phyloP scores from a whole-genome alignment of 2,329 filamentous ascomycete genomes.

The Aspergillus neotritici region DNA sequence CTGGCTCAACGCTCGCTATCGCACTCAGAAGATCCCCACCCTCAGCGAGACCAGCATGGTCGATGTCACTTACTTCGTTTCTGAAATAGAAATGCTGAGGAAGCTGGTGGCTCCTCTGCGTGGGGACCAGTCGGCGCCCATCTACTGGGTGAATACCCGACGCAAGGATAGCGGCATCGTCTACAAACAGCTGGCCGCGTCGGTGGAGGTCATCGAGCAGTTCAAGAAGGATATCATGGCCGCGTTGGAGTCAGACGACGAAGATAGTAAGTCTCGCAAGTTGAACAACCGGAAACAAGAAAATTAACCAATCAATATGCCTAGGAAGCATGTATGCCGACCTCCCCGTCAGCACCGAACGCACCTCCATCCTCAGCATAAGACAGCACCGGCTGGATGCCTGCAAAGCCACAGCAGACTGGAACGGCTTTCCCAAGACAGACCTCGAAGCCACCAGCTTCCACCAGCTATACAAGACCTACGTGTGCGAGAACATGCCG shows the following conservation, averaged over 20 bases:
- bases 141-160: slow-evolving; percentile 17
- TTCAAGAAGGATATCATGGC: slow-evolving; percentile 18
- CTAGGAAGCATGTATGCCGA: slow-evolving; percentile 13
- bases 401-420: slow-evolving; percentile 15
- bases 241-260: slow-evolving; percentile 5
- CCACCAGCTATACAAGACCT: slow-evolving; percentile 15
- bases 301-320: background rate
- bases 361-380: slow-evolving; percentile 12
- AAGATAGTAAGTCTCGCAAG: slow-evolving; percentile 13
- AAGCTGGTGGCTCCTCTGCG: slow-evolving; percentile 19
- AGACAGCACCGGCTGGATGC: slow-evolving; percentile 15
- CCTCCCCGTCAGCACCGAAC: slow-evolving; percentile 8
- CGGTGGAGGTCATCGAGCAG: slow-evolving; percentile 15
- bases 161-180: slow-evolving; percentile 4
- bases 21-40: background rate
- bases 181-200: slow-evolving; percentile 14
- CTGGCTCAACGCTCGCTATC: slow-evolving; percentile 52
- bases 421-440: slow-evolving; percentile 13
- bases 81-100: slow-evolving; percentile 20
- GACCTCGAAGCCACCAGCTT: slow-evolving; percentile 17
- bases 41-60: slow-evolving; percentile 5
- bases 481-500: slow-evolving; percentile 9
- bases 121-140: slow-evolving; percentile 6
- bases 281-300: background rate
- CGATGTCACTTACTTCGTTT: slow-evolving; percentile 16